Conservation (phyloP, 108 stramenopile species). For the Nitzschia putrida region DNA sequence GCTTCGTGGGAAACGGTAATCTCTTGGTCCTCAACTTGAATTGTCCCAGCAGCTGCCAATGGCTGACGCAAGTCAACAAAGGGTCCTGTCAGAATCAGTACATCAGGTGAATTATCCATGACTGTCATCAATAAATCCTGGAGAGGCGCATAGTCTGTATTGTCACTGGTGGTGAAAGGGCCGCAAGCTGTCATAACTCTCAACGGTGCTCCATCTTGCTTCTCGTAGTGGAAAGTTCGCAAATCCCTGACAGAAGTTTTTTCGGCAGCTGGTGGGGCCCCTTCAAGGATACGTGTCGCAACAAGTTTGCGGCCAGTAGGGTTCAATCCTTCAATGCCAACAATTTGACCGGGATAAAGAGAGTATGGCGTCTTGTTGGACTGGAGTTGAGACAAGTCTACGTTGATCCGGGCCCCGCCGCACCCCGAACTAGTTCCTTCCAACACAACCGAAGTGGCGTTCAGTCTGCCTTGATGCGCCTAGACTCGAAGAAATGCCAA, state of each 20-base stretch:
- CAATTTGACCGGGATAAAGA: conserved; percentile 96
- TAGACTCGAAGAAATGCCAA: conserved; percentile 29
- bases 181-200: conserved; percentile 82
- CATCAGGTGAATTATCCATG: conserved; percentile 74
- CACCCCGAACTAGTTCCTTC: conserved; percentile 88
- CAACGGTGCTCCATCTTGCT: conserved; percentile 64
- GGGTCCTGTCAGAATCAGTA: conserved; percentile 92
- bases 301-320: conserved; percentile 78
- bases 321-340: conserved; percentile 92
- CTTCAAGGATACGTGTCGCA: conserved; percentile 76
- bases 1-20: conserved; percentile 72
- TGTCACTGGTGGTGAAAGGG: conserved; percentile 89
- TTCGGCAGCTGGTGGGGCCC: conserved; percentile 44
- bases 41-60: conserved; percentile 42
- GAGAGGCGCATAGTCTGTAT: conserved; percentile 89
- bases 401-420: conserved; percentile 76
- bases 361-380: conserved; percentile 53
- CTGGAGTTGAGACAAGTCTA: conserved; percentile 65
- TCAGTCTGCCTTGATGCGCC: conserved; percentile 91
- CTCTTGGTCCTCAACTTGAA: conserved; percentile 41
- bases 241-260: conserved; percentile 52
- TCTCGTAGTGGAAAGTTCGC: conserved; percentile 47
- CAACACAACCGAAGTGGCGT: conserved; percentile 81
- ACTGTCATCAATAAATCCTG: conserved; percentile 79
- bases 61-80: conserved; percentile 92